Evolutionary conservation across 352 stramenopile species (phyloP).

Genomic region (Halophytophthora polymorphica): DNA sequence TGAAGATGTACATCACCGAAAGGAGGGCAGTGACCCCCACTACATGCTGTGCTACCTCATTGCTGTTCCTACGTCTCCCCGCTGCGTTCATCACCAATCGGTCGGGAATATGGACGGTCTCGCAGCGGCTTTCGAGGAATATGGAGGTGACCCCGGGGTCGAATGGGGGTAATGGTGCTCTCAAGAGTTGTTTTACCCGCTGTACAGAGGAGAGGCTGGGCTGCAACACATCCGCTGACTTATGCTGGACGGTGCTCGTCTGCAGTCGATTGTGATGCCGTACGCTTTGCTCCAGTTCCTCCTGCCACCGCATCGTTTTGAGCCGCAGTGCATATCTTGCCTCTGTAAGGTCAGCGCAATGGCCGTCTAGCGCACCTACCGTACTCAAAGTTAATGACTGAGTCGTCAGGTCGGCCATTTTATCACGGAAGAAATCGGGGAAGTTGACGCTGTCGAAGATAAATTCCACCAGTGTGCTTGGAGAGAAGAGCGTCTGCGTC

Average conservation of each 20-base stretch:
- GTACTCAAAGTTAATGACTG: neutral
- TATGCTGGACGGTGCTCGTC: neutral
- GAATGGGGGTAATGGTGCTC: constrained; percentile 4
- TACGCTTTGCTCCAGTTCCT: constrained; percentile 3
- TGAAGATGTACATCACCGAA: constrained; percentile 16
- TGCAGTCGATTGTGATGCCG: constrained; percentile 8
- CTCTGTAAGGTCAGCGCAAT: neutral
- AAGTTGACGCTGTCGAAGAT: constrained; percentile 14
- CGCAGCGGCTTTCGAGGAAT: constrained; percentile 9
- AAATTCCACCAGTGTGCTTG: constrained; percentile 11
- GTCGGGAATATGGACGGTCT: constrained; percentile 5
- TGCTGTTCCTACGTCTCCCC: constrained; percentile 3
- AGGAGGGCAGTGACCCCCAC: constrained; percentile 1
- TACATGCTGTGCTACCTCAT: neutral
- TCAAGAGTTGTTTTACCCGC: constrained; percentile 18
- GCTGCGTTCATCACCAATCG: constrained; percentile 18
- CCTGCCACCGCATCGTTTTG: constrained; percentile 5
- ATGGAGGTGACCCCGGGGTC: constrained; percentile 6
- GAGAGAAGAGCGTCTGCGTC: constrained; percentile 1
- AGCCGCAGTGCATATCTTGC: constrained; percentile 3
- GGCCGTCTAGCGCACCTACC: too few relatives aligned
- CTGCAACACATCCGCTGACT: neutral
- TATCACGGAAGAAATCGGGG: constrained; percentile 5
- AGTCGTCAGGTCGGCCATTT: constrained; percentile 11
- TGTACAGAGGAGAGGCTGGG: constrained; percentile 6